Conservation (phyloP, 78 protist genomes). For the Dictyostelium firmibasis region DNA sequence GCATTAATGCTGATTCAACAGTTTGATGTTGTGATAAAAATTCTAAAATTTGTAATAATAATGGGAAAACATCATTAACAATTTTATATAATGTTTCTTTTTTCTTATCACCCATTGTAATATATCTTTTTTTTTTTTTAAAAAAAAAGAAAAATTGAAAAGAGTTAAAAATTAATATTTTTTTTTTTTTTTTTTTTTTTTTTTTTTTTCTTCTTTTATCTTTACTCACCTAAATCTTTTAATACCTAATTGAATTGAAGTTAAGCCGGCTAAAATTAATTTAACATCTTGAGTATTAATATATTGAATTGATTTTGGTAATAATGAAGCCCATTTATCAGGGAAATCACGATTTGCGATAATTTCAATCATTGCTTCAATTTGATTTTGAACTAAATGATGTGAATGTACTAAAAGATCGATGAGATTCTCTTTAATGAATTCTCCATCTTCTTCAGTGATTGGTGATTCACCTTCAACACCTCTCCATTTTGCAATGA, state of each 20-base stretch:
- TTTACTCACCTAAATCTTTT: constrained; percentile 43
- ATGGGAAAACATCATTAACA: constrained; percentile 23
- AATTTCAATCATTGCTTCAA: constrained; percentile 43
- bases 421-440: constrained; percentile 45
- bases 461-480: constrained; percentile 3
- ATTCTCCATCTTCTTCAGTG: constrained; percentile 8
- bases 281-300: neutral
- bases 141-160: neutral
- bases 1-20: constrained; percentile 41
- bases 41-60: constrained; percentile 9
- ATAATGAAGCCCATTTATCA: constrained; percentile 27
- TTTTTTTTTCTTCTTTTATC: neutral
- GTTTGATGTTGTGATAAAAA: neutral
- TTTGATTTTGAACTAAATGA: constrained; percentile 37
- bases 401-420: constrained; percentile 61
- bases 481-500: constrained; percentile 10
- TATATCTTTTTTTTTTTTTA: neutral
- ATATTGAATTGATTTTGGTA: constrained; percentile 18
- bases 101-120: constrained; percentile 19
- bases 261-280: constrained; percentile 32
- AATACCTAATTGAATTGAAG: constrained; percentile 34
- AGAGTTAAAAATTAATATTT: neutral
- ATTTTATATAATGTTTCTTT: constrained; percentile 11
- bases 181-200: neutral
- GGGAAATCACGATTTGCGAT: constrained; percentile 75